Percentiles rank a stretch among this genome's conserved stretches.
Evolutionary conservation across 73 alveolate genomes (phyloP).

Genomic region (Paramecium biaurelia): DNA sequence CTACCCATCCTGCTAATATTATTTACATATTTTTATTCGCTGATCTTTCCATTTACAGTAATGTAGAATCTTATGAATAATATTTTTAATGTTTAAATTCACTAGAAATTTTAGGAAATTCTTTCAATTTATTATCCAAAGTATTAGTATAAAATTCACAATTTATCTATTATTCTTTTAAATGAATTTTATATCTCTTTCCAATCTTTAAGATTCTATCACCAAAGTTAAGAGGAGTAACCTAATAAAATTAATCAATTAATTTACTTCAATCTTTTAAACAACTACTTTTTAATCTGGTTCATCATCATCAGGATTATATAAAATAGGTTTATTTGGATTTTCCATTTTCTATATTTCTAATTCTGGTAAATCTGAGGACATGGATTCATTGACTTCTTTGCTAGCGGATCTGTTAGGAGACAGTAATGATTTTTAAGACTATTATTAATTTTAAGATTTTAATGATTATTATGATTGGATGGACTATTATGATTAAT

Average conservation of each 20-base stretch:
- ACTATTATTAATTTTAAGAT: background rate
- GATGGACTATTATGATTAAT: too few relatives aligned
- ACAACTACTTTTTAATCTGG: background rate
- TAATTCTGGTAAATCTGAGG: background rate
- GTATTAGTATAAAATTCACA: background rate
- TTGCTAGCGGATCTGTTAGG: background rate
- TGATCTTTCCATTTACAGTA: background rate
- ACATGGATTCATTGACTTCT: background rate
- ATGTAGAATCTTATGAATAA: background rate
- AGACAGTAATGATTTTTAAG: background rate
- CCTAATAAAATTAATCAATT: background rate
- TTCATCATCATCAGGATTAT: constrained; percentile 37
- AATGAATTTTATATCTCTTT: background rate
- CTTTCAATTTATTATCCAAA: background rate
- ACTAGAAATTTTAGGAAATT: background rate
- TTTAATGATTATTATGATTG: background rate
- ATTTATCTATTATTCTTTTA: background rate
- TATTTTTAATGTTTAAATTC: background rate
- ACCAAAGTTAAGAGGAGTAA: background rate
- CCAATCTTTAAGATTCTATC: background rate
- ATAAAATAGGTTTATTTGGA: background rate
- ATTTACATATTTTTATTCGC: background rate
- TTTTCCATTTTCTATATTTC: background rate
- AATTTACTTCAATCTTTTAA: background rate
- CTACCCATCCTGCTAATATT: background rate